Evolutionary conservation across 2,329 filamentous ascomycete genomes (phyloP), one percentile per base, ranked within the genome.

Genomic region (Talaromyces sp.): DNA sequence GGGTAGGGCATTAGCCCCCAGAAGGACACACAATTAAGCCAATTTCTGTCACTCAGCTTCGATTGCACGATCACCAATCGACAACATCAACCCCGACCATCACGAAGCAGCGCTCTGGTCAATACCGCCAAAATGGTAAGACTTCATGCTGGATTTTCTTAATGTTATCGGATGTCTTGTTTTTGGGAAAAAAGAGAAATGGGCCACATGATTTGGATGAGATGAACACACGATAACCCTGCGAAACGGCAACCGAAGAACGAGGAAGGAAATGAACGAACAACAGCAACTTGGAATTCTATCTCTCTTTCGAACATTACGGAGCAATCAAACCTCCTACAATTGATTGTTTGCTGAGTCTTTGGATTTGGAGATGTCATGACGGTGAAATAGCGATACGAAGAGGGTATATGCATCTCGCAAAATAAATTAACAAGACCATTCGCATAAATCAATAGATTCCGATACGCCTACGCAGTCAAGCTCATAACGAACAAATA

Each of bases 51-150:
- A 62, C 35, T 45, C 60, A 31, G 37, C 50, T 35, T 48, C 52
- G 47, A 48, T 22, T 56, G 19, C 19, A 58, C 50, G 64, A 58
- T 50, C 35, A 19, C 50, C 27, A 27, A 27, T 47, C 64, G 64
- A 65, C 59, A 75, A 73, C 74, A 73, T 70, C 72, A 76, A 75
- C 22, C 37, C 22, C 77, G 76, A 79, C 75, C 75, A 75, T 72
- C 75, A 75, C 47, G 60, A 71, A 70, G 72, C 73, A 74, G 74
- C 74, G 75, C 78, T 74, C 78, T 77, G 64, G 78, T 77, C 74
- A 75, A 78, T 70, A 77, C 77, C 78, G 78, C 79, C 78, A 80
- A 79, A 79, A 80, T 80, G 78, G 78, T 80, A 80, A 79, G 78
- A 66, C 68, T 52, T 68, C 56, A 65, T 68, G 66, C 35, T 31